Conservation (phyloP, 768 basidiomycete genomes). For the Psilocybe sp. region DNA sequence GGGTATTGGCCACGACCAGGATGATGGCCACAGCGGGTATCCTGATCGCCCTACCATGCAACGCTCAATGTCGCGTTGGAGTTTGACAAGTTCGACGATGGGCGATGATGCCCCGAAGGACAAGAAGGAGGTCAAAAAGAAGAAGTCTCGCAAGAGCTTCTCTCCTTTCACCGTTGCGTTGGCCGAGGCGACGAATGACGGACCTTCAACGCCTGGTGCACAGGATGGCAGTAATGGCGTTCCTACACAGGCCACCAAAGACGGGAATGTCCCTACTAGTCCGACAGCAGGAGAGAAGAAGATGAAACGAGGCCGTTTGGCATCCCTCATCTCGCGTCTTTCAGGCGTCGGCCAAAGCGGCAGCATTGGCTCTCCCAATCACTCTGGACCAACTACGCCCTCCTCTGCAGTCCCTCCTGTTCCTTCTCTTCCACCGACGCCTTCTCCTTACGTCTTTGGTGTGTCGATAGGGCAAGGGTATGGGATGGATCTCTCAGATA, state of each 20-base stretch:
- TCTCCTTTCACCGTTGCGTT: not conserved
- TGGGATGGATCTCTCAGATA: no score
- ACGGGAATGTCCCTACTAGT: not conserved
- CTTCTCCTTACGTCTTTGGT: not conserved
- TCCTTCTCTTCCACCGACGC: not conserved
- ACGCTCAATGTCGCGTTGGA: constrained; percentile 18
- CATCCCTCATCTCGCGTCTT: constrained; percentile 21
- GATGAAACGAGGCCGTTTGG: constrained; percentile 17
- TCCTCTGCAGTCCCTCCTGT: constrained; percentile 1
- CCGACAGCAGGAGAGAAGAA: constrained; percentile 2
- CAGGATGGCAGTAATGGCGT: not conserved
- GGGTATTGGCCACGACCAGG: no score
- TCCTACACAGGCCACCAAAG: not conserved
- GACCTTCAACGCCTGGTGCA: not conserved
- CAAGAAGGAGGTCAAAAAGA: constrained; percentile 4
- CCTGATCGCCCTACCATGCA: not conserved
- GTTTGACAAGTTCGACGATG: constrained; percentile 11
- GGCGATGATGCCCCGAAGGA: constrained; percentile 1
- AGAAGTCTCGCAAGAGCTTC: constrained; percentile 13
- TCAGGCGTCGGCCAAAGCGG: constrained; percentile 11
- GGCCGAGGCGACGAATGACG: not conserved
- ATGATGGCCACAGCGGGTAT: not conserved
- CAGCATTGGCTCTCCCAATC: not conserved
- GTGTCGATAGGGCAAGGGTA: no score
- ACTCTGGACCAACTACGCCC: not conserved